Evolutionary conservation across 805 yeast species (phyloP).

Genomic region (Grigorovia humatica): DNA sequence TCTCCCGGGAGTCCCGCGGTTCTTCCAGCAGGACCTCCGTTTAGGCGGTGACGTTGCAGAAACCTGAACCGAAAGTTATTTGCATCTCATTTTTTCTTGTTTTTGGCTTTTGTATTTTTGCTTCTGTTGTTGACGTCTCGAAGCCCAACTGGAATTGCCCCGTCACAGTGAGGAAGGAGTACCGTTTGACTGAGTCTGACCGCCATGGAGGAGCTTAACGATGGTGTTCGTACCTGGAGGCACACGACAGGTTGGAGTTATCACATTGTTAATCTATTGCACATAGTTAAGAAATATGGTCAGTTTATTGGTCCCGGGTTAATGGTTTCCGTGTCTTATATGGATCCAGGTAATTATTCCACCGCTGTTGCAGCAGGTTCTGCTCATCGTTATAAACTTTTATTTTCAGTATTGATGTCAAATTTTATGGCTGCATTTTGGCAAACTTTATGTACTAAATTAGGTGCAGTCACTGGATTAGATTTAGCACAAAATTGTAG

Average conservation of each 20-base stretch:
- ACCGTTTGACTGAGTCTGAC: no score
- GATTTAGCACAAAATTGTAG: constrained; percentile 86
- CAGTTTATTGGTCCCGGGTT: constrained; percentile 88
- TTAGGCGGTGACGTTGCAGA: no score
- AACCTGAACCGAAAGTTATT: no score
- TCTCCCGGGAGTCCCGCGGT: no score
- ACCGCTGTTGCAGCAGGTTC: constrained; percentile 94
- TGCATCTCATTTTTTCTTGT: no score
- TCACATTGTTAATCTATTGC: neutral
- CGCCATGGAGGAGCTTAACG: no score
- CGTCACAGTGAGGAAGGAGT: no score
- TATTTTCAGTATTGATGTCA: constrained; percentile 70
- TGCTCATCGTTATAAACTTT: constrained; percentile 63
- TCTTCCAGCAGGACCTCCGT: no score
- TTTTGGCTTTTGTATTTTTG: no score
- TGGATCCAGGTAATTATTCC: constrained; percentile 97
- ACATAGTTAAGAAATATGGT: constrained; percentile 37
- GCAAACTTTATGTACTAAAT: constrained; percentile 73
- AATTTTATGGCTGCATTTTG: constrained; percentile 80
- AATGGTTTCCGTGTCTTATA: constrained; percentile 89
- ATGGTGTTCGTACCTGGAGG: neutral
- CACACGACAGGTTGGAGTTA: neutral
- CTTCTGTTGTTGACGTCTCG: no score
- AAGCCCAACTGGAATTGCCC: no score
- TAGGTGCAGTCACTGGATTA: constrained; percentile 90